These are phyloP conservation scores for Xylaria polymorpha DNA, from an alignment of 2,329 filamentous ascomycete species.

Conservation along the genomic window DNA sequence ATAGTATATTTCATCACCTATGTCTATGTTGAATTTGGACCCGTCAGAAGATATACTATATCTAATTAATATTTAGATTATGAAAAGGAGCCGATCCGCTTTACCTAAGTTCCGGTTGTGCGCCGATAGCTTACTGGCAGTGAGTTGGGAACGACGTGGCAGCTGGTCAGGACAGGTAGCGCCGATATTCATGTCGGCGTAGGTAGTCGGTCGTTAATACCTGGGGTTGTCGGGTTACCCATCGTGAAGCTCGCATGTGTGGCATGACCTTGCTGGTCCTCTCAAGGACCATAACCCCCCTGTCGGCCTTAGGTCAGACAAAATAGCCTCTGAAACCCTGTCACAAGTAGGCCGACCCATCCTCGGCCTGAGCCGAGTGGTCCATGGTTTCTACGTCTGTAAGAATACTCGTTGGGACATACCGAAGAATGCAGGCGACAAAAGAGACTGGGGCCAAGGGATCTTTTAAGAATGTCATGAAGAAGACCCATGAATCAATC, in stretches of 20 bases:
- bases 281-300: constrained; percentile 18
- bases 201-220: not conserved
- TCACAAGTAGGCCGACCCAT: constrained; percentile 45
- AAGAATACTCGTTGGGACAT: constrained; percentile 29
- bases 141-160: not conserved
- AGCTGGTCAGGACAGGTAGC: not conserved
- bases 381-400: constrained; percentile 39
- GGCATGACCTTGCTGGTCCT: constrained; percentile 12
- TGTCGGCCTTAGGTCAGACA: constrained; percentile 37
- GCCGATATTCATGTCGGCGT: not conserved
- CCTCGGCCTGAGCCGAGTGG: constrained; percentile 49
- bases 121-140: too few species aligned
- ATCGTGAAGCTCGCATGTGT: constrained; percentile 11
- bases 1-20: not conserved
- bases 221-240: not conserved
- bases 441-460: not conserved
- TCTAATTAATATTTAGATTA: too few species aligned
- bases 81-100: too few species aligned
- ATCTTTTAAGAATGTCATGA: constrained; percentile 1
- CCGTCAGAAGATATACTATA: too few species aligned
- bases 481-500: not conserved
- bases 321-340: constrained; percentile 49
- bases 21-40: not conserved
- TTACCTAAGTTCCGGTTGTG: too few species aligned
- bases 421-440: constrained; percentile 5